phyloP scores from a whole-genome alignment of 768 basidiomycete genomes.

The Pleurotus ostreatus region DNA sequence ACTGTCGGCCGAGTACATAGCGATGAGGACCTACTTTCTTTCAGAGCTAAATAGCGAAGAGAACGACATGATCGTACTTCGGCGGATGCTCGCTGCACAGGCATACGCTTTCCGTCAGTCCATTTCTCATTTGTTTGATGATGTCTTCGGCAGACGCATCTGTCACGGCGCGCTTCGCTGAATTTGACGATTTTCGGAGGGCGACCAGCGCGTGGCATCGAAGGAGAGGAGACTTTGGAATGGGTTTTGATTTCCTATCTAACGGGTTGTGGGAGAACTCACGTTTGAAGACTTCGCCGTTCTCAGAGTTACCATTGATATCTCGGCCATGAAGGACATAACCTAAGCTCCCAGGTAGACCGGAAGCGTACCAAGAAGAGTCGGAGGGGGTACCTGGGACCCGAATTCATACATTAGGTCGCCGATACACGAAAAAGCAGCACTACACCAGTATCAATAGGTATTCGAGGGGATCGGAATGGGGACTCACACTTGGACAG shows the following conservation, averaged over 20 bases:
- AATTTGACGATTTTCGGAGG: slow-evolving; percentile 73
- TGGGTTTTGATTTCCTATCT: too few species aligned
- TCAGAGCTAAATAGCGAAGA: not conserved
- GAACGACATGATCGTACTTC: slow-evolving; percentile 44
- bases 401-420: slow-evolving; percentile 87
- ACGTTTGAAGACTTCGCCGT: slow-evolving; percentile 46
- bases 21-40: slow-evolving; percentile 33
- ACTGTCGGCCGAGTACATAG: slow-evolving; percentile 56
- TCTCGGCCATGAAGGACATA: slow-evolving; percentile 94
- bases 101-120: slow-evolving; percentile 78
- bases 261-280: too few species aligned
- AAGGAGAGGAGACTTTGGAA: too few species aligned
- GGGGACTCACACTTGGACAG: slow-evolving; percentile 57
- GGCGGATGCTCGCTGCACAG: slow-evolving; percentile 81
- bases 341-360: slow-evolving; percentile 43
- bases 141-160: slow-evolving; percentile 79
- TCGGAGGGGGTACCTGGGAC: slow-evolving; percentile 55
- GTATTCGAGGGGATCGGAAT: not conserved
- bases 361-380: not conserved
- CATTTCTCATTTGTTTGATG: slow-evolving; percentile 74
- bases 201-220: slow-evolving; percentile 23
- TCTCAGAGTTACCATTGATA: slow-evolving; percentile 60
- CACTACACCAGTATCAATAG: slow-evolving; percentile 37
- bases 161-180: slow-evolving; percentile 79
- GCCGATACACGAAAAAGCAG: slow-evolving; percentile 82